Conservation (phyloP, 495 filamentous ascomycete species). For the Terfezia claveryi region DNA sequence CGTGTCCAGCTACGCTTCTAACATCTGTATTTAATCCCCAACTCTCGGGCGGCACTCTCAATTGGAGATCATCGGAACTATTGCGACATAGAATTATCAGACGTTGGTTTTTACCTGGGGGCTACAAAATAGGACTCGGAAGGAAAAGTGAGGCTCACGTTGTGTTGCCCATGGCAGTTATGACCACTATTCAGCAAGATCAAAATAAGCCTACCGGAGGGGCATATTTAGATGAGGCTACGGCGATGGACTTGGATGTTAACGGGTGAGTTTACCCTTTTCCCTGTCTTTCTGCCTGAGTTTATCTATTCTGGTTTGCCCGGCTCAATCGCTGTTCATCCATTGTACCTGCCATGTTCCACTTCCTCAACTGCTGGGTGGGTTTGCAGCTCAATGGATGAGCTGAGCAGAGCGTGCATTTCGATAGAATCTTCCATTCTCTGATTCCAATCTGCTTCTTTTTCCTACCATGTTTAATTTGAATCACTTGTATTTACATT, state of each 20-base stretch:
- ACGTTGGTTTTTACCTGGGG: no score
- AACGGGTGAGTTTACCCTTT: slow-evolving; percentile 22
- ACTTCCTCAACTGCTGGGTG: slow-evolving; percentile 14
- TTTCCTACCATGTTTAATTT: background rate
- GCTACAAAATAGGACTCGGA: background rate
- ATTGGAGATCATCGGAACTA: no score
- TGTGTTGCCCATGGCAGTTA: slow-evolving; percentile 17
- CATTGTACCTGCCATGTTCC: slow-evolving; percentile 6
- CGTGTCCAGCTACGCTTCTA: no score
- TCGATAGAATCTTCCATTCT: slow-evolving; percentile 2
- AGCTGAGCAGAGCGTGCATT: slow-evolving; percentile 6
- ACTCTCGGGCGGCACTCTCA: no score
- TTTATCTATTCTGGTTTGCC: slow-evolving; percentile 19
- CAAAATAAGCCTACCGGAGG: slow-evolving; percentile 15
- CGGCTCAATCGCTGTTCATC: slow-evolving; percentile 2
- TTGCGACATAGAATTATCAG: no score
- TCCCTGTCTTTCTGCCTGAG: slow-evolving; percentile 18
- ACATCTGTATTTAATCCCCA: no score
- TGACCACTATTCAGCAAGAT: slow-evolving; percentile 18
- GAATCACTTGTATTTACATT: slow-evolving; percentile 9
- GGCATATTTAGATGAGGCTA: slow-evolving; percentile 18
- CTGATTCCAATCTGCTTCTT: background rate
- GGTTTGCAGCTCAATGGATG: slow-evolving; percentile 7
- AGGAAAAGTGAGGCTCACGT: no score
- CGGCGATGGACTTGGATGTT: slow-evolving; percentile 22